Evolutionary conservation across 2,329 filamentous ascomycete species (phyloP).

Genomic region (Boeremia exigua): DNA sequence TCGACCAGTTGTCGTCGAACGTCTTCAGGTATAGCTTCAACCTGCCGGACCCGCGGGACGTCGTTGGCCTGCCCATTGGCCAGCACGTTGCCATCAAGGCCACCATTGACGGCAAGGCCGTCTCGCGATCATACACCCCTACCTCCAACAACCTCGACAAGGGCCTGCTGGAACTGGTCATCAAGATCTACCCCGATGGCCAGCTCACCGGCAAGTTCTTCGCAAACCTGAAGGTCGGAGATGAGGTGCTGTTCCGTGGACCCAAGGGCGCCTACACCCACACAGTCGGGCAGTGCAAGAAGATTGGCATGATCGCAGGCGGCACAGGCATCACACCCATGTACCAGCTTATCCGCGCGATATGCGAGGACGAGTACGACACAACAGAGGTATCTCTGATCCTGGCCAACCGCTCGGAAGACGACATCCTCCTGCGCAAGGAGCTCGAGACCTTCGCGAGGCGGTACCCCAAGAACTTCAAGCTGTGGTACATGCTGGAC

Average conservation of each 20-base stretch:
- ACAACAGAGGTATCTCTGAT: slow-evolving; percentile 63
- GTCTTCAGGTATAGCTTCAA: slow-evolving; percentile 36
- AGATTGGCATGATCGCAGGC: slow-evolving; percentile 63
- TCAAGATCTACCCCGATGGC: slow-evolving; percentile 61
- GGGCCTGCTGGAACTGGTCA: slow-evolving; percentile 58
- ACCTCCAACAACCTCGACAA: slow-evolving; percentile 64
- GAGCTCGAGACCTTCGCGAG: slow-evolving; percentile 63
- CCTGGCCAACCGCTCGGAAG: slow-evolving; percentile 65
- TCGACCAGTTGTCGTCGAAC: slow-evolving; percentile 23
- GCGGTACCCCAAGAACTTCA: slow-evolving; percentile 60
- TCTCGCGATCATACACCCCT: slow-evolving; percentile 34
- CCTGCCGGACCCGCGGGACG: slow-evolving; percentile 25
- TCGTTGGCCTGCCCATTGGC: slow-evolving; percentile 45
- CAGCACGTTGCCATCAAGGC: slow-evolving; percentile 52
- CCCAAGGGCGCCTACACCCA: slow-evolving; percentile 66
- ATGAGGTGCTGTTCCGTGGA: slow-evolving; percentile 60
- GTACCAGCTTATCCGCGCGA: slow-evolving; percentile 68
- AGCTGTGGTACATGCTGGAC: slow-evolving; percentile 62
- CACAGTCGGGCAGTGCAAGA: slow-evolving; percentile 39
- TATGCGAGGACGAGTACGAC: slow-evolving; percentile 67
- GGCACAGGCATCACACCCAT: slow-evolving; percentile 63
- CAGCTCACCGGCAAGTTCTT: slow-evolving; percentile 58
- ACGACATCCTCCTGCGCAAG: slow-evolving; percentile 64
- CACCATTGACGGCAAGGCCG: slow-evolving; percentile 68
- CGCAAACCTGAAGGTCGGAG: slow-evolving; percentile 54